A percentile compares a stretch with the other conserved stretches of the same genome.
Conservation (phyloP, 225 moss, liverwort and hornwort genomes). For the Thuidium tamariscinum region DNA sequence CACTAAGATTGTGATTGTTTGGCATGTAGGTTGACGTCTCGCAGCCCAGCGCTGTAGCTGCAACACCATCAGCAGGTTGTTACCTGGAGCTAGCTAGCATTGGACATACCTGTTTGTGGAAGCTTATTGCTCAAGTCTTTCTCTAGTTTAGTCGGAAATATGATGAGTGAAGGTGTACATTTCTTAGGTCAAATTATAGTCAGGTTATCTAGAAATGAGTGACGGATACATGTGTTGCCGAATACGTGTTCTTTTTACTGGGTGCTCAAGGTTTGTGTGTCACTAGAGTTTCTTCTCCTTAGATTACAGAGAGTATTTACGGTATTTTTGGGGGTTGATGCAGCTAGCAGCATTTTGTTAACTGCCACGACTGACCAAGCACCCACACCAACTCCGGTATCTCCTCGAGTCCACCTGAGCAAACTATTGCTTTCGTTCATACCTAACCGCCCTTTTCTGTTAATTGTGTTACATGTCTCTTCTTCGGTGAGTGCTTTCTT, state of each 20-base stretch:
- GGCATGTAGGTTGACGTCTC: slow-evolving; percentile 2
- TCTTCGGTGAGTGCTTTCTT: neutral
- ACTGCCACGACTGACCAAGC: slow-evolving; percentile 23
- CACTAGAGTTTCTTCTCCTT: neutral
- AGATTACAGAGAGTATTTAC: neutral
- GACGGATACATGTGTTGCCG: no score
- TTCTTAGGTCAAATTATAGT: neutral
- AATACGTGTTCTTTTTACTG: neutral
- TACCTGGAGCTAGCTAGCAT: neutral
- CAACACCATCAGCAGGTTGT: slow-evolving; percentile 23
- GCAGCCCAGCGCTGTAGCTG: neutral
- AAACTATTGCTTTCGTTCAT: neutral
- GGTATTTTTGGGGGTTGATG: neutral
- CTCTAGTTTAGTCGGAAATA: neutral
- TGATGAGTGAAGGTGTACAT: neutral
- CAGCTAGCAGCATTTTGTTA: slow-evolving; percentile 23
- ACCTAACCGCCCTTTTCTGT: neutral
- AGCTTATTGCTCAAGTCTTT: neutral
- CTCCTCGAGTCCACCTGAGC: neutral
- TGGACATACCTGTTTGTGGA: neutral
- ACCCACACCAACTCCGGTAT: slow-evolving; percentile 45
- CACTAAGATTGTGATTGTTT: slow-evolving; percentile 1
- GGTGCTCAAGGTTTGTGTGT: neutral
- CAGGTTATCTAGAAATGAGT: neutral
- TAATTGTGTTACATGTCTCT: neutral